phyloP scores from a whole-genome alignment of 768 basidiomycete genomes.

The Lepiota venenata region DNA sequence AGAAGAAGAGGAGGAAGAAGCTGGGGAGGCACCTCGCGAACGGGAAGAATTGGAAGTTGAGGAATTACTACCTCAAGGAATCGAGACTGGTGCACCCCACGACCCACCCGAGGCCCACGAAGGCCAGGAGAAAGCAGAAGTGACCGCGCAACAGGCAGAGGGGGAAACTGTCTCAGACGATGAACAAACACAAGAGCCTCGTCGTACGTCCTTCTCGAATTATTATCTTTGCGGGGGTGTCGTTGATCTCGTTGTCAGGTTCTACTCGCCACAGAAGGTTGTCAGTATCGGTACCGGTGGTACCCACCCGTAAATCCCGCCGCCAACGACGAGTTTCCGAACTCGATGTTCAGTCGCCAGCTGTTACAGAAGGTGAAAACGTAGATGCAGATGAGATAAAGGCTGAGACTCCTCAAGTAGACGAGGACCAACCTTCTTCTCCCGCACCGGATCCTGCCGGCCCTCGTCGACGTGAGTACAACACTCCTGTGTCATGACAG shows the following conservation, averaged over 20 bases:
- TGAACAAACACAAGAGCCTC: slow-evolving; percentile 29
- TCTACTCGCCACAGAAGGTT: slow-evolving; percentile 39
- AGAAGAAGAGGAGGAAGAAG: slow-evolving; percentile 18
- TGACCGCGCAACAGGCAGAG: slow-evolving; percentile 8
- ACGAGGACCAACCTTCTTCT: slow-evolving; percentile 29
- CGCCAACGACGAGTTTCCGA: slow-evolving; percentile 28
- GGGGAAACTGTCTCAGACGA: slow-evolving; percentile 24
- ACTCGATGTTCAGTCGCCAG: slow-evolving; percentile 19
- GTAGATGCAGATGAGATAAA: slow-evolving; percentile 24
- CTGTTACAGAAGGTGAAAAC: slow-evolving; percentile 20
- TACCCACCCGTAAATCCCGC: slow-evolving; percentile 22
- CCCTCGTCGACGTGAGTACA: slow-evolving; percentile 29
- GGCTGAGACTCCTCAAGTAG: slow-evolving; percentile 25
- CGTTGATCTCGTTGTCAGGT: slow-evolving; percentile 21
- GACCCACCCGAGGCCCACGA: slow-evolving; percentile 13
- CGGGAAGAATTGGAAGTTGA: slow-evolving; percentile 8
- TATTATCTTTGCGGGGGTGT: background rate
- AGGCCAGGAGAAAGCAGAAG: slow-evolving; percentile 5
- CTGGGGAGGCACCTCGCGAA: slow-evolving; percentile 15
- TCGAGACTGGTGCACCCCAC: background rate
- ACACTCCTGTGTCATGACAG: background rate
- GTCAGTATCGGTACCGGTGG: slow-evolving; percentile 25
- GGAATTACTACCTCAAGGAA: background rate
- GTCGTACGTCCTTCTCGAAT: slow-evolving; percentile 27
- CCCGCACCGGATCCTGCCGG: slow-evolving; percentile 21